phyloP scores from a whole-genome alignment of 2,329 filamentous ascomycete species.

The Fusarium decemcellulare region DNA sequence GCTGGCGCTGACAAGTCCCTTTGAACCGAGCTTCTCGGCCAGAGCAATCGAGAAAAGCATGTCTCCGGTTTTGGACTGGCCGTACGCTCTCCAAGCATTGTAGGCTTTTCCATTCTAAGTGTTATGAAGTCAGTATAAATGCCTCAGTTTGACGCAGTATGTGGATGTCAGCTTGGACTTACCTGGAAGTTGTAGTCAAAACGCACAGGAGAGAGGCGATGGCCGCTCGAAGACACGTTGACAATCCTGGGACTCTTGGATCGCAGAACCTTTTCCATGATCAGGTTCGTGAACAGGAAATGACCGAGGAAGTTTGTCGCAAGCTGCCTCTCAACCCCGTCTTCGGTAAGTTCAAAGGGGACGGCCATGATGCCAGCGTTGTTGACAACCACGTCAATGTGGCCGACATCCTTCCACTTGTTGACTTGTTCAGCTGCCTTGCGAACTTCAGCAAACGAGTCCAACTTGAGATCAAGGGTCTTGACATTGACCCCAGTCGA shows the following conservation, averaged over 20 bases:
- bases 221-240: background rate
- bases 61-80: background rate
- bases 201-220: background rate
- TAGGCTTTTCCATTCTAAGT: background rate
- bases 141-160: too few species aligned
- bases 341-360: conserved; percentile 14
- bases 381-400: conserved; percentile 20
- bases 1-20: background rate
- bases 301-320: conserved; percentile 36
- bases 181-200: background rate
- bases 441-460: background rate
- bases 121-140: too few species aligned
- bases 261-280: conserved; percentile 7
- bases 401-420: background rate
- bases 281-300: conserved; percentile 30
- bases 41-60: background rate
- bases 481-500: background rate
- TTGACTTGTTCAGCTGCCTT: background rate
- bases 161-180: too few species aligned
- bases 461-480: background rate
- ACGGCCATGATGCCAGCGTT: conserved; percentile 43
- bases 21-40: background rate
- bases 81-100: background rate
- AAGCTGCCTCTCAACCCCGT: conserved; percentile 37
- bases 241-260: background rate